Percentiles rank a stretch among this genome's conserved stretches.
Conservation (phyloP, 1,139 yeast species). For the Pichia sp. region DNA sequence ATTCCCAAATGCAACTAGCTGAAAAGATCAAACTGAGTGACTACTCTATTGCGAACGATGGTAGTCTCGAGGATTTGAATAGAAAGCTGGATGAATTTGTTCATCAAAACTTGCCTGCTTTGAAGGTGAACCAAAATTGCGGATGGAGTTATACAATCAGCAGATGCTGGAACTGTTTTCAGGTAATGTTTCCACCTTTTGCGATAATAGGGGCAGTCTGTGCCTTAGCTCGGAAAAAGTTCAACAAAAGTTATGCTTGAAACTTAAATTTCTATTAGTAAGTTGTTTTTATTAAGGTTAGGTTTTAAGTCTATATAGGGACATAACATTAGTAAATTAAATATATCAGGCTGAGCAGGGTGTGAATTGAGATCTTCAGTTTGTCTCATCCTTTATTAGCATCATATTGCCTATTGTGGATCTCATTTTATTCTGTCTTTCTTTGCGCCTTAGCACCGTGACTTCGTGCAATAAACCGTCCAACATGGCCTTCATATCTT, state of each 20-base stretch:
- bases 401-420: constrained; percentile 5
- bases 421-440: constrained; percentile 11
- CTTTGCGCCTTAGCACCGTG: constrained; percentile 16
- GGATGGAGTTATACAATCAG: background rate
- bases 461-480: constrained; percentile 24
- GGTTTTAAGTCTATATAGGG: constrained; percentile 3
- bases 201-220: constrained; percentile 52
- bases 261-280: background rate
- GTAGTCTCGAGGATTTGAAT: constrained; percentile 46
- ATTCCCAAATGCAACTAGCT: constrained; percentile 67
- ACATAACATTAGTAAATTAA: background rate
- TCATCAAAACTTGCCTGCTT: constrained; percentile 43
- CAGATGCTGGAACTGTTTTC: constrained; percentile 35
- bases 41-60: constrained; percentile 61
- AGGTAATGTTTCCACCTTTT: constrained; percentile 52
- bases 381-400: constrained; percentile 1
- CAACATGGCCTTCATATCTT: constrained; percentile 25
- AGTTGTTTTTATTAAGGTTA: background rate
- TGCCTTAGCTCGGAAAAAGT: constrained; percentile 5
- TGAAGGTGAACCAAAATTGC: constrained; percentile 15
- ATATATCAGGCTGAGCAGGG: background rate
- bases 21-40: constrained; percentile 61
- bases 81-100: constrained; percentile 46
- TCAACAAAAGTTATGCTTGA: background rate
- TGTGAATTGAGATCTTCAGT: background rate